Base-by-base conservation (phyloP, 2,329 filamentous ascomycete species). In the Neurospora sp. region DNA sequence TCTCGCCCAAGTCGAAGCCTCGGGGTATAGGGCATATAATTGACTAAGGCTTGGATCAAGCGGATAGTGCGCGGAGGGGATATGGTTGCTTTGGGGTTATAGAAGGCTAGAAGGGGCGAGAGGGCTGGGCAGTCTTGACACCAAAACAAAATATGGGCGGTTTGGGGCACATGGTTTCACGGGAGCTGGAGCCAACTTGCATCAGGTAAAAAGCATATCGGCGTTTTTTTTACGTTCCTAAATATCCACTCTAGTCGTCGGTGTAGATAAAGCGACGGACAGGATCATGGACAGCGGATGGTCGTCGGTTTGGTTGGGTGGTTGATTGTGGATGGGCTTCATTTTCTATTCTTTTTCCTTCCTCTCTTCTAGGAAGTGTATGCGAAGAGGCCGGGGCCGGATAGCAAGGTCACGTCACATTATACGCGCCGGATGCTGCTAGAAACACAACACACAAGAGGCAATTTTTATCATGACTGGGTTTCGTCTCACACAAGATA, bases 1-100 rank as follows among this genome's bases (percentile, higher is more conserved):
- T 85, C 43, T 84, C 82, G 36, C 82, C 83, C 6, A 79, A 76
- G 37, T 81, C 79, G 3, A 74, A 81, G 23, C 83, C 83, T 4
- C 77, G 77, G 17, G 79, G 78, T 38, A 80, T 85, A 80, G 76
- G 72, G 23, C 73, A 74, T n/a, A 71, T 84, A 17, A 77, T 84
- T 70, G 76, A 82, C 68, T 76, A 67, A 70, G 6, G 28, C 15
- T 12, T 36, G 15, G 52, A 8, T 23, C 19, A 62, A 62, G 17
- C 8, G 3, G 52, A 10, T 5, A 36, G 52, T 57, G 12, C 19
- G 8, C 4, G 15, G 8, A 11, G 17, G 28, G 28, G 8, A 33
- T 8, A 62, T 17, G 15, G 4, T 52, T 52, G 46, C 12, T 52
- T 52, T 52, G 3, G 11, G 6, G 19, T 52, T 33, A 57, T 57